Percentiles rank a stretch among this genome's conserved stretches.
Conservation (phyloP, 73 alveolate genomes). For the Paramecium caudatum region DNA sequence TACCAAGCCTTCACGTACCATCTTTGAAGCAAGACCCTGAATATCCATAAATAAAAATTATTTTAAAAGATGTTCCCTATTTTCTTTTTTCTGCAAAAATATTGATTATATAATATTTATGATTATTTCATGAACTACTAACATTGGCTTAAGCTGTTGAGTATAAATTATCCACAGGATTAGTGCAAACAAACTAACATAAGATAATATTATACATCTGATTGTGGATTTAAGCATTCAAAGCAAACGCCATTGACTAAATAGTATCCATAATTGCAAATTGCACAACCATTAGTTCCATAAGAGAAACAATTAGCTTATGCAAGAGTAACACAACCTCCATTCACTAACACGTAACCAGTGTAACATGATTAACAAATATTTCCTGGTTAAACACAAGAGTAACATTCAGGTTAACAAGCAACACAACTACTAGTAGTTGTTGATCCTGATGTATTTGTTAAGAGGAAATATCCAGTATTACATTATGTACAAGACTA, state of each 20-base stretch:
- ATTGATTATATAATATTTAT: too few relatives aligned
- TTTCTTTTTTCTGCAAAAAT: too few relatives aligned
- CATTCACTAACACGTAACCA: slow-evolving; percentile 55
- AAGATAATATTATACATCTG: not conserved
- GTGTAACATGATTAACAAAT: slow-evolving; percentile 4
- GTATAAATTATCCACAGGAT: slow-evolving; percentile 14
- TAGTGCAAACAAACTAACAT: slow-evolving; percentile 18
- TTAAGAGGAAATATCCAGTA: slow-evolving; percentile 5
- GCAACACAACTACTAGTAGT: slow-evolving; percentile 40
- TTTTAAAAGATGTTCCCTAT: too few relatives aligned
- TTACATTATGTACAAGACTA: slow-evolving; percentile 51
- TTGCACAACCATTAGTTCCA: slow-evolving; percentile 42
- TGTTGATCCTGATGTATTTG: not conserved
- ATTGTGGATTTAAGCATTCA: slow-evolving; percentile 16
- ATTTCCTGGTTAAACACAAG: slow-evolving; percentile 49
- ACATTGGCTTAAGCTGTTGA: too few relatives aligned
- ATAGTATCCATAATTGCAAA: slow-evolving; percentile 55
- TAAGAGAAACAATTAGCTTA: slow-evolving; percentile 14
- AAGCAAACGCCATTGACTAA: slow-evolving; percentile 23
- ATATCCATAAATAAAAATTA: too few relatives aligned
- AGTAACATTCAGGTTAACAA: slow-evolving; percentile 25
- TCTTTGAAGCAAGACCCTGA: slow-evolving; percentile 3
- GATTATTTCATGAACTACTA: too few relatives aligned
- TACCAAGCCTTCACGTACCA: slow-evolving; percentile 9
- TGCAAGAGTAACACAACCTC: slow-evolving; percentile 54